Evolutionary conservation across 371 early-diverging fungal species (phyloP).

Genomic region (Dinochytrium kinnereticum): DNA sequence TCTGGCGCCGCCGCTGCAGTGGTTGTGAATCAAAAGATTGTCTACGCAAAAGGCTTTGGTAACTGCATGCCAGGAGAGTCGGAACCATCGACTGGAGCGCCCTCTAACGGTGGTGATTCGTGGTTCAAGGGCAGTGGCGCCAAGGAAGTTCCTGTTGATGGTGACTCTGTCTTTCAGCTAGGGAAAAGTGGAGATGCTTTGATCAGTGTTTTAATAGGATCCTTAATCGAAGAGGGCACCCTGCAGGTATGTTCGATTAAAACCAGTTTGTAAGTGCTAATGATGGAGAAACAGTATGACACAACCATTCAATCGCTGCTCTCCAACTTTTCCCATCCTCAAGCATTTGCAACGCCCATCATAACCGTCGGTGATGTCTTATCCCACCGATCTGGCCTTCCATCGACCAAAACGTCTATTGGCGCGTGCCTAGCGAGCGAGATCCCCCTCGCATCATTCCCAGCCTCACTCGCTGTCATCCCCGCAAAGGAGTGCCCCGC

Average conservation of each 20-base stretch:
- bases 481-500: conserved; percentile 4
- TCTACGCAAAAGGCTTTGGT: conserved; percentile 19
- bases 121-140: not conserved
- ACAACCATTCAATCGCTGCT: conserved; percentile 3
- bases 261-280: not conserved
- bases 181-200: not conserved
- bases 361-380: conserved; percentile 2
- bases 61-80: not conserved
- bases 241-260: not conserved
- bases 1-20: conserved; percentile 3
- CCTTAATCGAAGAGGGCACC: not conserved
- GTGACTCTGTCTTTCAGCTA: not conserved
- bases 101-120: not conserved
- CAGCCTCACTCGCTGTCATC: not conserved
- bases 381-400: conserved; percentile 11
- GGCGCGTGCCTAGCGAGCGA: not conserved
- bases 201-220: not conserved
- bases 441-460: not conserved
- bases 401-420: conserved; percentile 10
- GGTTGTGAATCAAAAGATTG: conserved; percentile 6
- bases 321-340: conserved; percentile 8
- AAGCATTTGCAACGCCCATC: not conserved
- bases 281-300: conserved; percentile 2
- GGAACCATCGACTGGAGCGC: not conserved
- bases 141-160: conserved; percentile 9